These are phyloP conservation scores for Carex parvula DNA, from an alignment of 176 grass and related monocot genomes.

Conservation along the genomic window DNA sequence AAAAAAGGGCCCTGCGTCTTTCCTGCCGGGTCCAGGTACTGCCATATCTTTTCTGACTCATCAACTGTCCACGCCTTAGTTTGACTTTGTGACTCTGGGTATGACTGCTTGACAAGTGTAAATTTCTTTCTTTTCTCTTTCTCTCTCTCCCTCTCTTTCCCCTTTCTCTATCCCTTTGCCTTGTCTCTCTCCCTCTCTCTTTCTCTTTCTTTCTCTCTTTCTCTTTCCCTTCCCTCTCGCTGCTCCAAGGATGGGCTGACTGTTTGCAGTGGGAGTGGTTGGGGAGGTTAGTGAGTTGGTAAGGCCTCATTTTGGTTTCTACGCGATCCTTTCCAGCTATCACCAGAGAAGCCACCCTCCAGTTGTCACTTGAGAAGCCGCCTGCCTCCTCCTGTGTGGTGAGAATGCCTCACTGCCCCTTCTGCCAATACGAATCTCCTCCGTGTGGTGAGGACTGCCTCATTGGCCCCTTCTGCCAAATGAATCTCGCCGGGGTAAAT, in stretches of 20 bases:
- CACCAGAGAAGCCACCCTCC: slow-evolving; percentile 15
- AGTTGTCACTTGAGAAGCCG: slow-evolving; percentile 10
- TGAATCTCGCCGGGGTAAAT: slow-evolving; percentile 25
- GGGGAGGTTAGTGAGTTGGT: slow-evolving; percentile 8
- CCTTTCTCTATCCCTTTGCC: neutral
- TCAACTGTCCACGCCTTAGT: slow-evolving; percentile 26
- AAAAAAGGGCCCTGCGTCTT: slow-evolving; percentile 98
- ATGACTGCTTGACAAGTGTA: neutral
- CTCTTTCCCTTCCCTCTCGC: neutral
- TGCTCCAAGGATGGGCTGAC: slow-evolving; percentile 27
- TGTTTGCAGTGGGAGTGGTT: slow-evolving; percentile 28
- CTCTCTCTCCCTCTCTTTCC: neutral
- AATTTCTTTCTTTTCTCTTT: neutral
- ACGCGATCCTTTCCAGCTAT: slow-evolving; percentile 15
- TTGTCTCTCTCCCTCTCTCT: neutral
- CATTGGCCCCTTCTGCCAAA: slow-evolving; percentile 23
- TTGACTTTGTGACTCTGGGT: neutral
- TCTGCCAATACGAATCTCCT: slow-evolving; percentile 29
- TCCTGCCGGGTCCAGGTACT: slow-evolving; percentile 74
- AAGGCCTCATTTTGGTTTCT: slow-evolving; percentile 9
- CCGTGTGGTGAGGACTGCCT: neutral
- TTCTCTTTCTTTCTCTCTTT: neutral
- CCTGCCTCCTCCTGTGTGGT: slow-evolving; percentile 1
- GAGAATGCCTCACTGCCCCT: slow-evolving; percentile 6
- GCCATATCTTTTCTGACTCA: slow-evolving; percentile 92